Base-by-base conservation (phyloP, 306 rosid species). In the Elaeagnus macrophylla region DNA sequence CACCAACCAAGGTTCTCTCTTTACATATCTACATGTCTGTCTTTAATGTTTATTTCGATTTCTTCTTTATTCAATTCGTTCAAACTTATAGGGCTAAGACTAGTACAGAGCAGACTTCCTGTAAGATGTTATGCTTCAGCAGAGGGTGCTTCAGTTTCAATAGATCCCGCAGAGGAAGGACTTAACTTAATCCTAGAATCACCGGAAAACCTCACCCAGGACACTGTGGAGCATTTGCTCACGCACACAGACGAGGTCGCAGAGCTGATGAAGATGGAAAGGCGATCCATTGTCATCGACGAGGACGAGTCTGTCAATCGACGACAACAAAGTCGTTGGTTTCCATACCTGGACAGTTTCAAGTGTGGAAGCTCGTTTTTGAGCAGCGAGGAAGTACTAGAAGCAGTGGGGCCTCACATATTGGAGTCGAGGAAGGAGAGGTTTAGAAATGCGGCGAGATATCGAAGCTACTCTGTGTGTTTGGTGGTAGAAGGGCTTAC, bases 401-500 rank as follows among this genome's bases (percentile, higher is more conserved):
- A 74, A 9, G 95, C 84, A 0, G 61, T 83, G 20, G 62, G 60
- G 12, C 81, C 95, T 1, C 61, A 68, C 69, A 78, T 90, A 39
- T 62, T 88, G 62, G 85, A 90, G 1, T 46, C 62, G 71, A 81
- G 96, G 79, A 84, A 59, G 72, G 69, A 71, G 69, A 76, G 77
- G 71, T 79, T 88, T 51, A 72, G 76, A 71, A 75, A 63, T 15
- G 96, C 73, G 42, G 94, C 69, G 7, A 52, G 37, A 51, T 73
- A 81, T 25, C 66, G 97, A 52, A 90, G 81, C 91, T 90, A 90
- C 60, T 80, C 91, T 0, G 82, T 86, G 51, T 90, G 96, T 55
- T 70, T 90, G 47, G 97, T 90, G 36, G 94, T 90, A 0, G 97
- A 90, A 59, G 97, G 97, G 11, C 69, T 86, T n/a, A 67, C 68